Evolutionary conservation across 306 rosid species (phyloP), one percentile per base, ranked within the genome.

Genomic region (barrel medic (Medicago truncatula)): DNA sequence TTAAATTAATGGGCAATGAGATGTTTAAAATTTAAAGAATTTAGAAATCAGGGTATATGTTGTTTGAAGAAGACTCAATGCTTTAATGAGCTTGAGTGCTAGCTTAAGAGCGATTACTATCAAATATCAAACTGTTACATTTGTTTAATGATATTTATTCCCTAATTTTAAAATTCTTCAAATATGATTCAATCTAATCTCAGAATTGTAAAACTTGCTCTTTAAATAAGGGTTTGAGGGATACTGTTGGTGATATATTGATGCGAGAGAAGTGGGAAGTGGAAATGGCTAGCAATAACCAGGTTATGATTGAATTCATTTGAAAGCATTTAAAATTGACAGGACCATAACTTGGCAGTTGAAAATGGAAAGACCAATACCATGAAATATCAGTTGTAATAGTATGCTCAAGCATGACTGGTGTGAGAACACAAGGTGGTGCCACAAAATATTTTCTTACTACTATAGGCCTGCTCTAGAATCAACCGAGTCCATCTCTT

Each of bases 381-480:
- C 25, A 14, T 13, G n/a, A 0, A 11, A 12, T 11, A 11, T 44
- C 50, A 44, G 3, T 12, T 44, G 15, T 44, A 44, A 44, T 44
- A 44, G 11, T 44, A 2, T 44, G n/a, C 15, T 44, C 50, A 50
- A n/a, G 57, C 25, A 63, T 38, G 69, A 8, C 14, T 63, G 17
- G 21, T 36, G 69, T 63, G 47, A 63, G 67, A 60, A 60, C 67
- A 28, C 9, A 59, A 5, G 66, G 62, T 44, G 50, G 21, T 52
- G 57, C 3, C 20, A 16, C 57, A 52, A 52, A 14, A n/a, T n/a
- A 16, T 52, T 52, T 52, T 52, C 57, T n/a, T n/a, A 52, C 3
- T n/a, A 52, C 57, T 52, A 52, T 54, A 54, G 28, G 31, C 9
- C 60, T 54, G 60, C 18, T 54, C 14, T 54, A 18, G 21, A 52